A percentile compares a stretch with the other conserved stretches of the same genome.
Conservation (phyloP, 306 rosid genomes). For the Inga oerstediana region DNA sequence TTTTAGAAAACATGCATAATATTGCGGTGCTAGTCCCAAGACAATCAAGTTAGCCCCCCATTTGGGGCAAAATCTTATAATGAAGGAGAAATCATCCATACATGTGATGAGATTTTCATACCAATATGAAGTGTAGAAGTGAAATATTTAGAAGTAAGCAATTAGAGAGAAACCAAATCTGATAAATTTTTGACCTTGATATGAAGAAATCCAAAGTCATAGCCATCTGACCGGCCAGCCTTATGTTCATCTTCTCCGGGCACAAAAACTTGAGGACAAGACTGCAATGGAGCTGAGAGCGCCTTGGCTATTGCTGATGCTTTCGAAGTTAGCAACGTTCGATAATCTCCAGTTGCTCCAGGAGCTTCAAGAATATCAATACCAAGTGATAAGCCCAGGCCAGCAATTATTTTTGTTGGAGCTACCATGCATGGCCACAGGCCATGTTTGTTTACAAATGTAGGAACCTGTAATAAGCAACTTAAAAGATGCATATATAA, state of each 20-base stretch:
- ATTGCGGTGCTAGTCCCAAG: neutral
- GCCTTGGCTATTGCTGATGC: constrained; percentile 86
- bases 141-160: constrained; percentile 20
- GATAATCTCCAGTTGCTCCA: constrained; percentile 96
- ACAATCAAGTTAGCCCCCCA: neutral
- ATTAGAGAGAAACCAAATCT: constrained; percentile 12
- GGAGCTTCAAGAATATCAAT: constrained; percentile 96
- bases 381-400: constrained; percentile 90
- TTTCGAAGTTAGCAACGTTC: constrained; percentile 85
- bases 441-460: constrained; percentile 76
- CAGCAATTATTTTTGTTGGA: constrained; percentile 96
- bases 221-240: constrained; percentile 88
- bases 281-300: constrained; percentile 77
- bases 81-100: constrained; percentile 4
- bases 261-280: constrained; percentile 75
- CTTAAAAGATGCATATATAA: constrained; percentile 6
- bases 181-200: constrained; percentile 61
- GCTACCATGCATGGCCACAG: constrained; percentile 96
- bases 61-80: neutral
- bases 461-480: constrained; percentile 65
- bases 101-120: constrained; percentile 6
- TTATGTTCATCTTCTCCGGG: constrained; percentile 87
- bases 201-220: constrained; percentile 96
- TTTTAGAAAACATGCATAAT: constrained; percentile 15
- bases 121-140: constrained; percentile 19